A percentile compares a stretch with the other conserved stretches of the same genome.
Evolutionary conservation across 108 stramenopile genomes (phyloP).

Genomic region (Asterionellopsis glacialis): DNA sequence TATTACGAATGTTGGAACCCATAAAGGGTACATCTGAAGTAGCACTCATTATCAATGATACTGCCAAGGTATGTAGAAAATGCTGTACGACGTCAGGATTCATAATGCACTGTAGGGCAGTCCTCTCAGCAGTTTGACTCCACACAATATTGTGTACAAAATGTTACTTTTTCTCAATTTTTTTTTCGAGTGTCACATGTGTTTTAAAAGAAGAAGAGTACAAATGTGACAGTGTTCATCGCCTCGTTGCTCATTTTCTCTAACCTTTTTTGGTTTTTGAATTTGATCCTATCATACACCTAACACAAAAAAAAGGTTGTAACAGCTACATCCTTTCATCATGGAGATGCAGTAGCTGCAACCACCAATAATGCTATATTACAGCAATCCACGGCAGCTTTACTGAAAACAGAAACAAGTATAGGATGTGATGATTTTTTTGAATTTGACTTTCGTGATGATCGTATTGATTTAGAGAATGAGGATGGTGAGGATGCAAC

Average conservation of each 20-base stretch:
- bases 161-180: not conserved
- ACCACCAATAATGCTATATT: constrained; percentile 28
- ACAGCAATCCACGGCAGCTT: constrained; percentile 17
- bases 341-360: constrained; percentile 14
- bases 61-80: constrained; percentile 8
- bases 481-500: constrained; percentile 15
- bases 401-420: constrained; percentile 78
- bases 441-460: constrained; percentile 59
- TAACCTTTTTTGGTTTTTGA: no score
- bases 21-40: constrained; percentile 50
- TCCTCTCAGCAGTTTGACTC: no score
- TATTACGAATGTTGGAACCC: constrained; percentile 67
- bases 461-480: constrained; percentile 31
- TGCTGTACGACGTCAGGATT: no score
- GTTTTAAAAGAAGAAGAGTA: no score
- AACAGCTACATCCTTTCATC: constrained; percentile 52
- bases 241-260: no score
- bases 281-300: no score
- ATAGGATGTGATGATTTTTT: constrained; percentile 63
- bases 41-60: constrained; percentile 59
- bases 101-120: no score
- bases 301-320: no score
- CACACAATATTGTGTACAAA: not conserved
- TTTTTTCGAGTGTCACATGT: no score
- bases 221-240: no score